Evolutionary conservation across 345 rosid genomes (phyloP).

Genomic region (Eutrema japonicum): DNA sequence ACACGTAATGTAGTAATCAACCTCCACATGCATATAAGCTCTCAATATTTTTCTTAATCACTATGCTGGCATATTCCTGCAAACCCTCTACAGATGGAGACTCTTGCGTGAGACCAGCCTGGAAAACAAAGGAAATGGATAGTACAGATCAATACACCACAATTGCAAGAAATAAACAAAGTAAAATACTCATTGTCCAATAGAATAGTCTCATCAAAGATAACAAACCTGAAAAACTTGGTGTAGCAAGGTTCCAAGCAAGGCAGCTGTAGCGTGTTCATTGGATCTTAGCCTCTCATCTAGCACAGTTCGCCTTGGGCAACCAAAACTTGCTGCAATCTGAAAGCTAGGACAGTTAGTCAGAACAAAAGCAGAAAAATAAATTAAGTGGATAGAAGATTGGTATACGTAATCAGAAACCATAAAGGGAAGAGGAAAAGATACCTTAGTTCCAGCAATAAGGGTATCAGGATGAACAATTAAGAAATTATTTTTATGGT

Average conservation of each 20-base stretch:
- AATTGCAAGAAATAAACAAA: conserved; percentile 16
- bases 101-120: conserved; percentile 83
- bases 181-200: conserved; percentile 11
- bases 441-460: conserved; percentile 93
- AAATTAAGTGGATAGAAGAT: conserved; percentile 19
- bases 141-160: conserved; percentile 29
- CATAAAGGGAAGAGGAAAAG: conserved; percentile 1
- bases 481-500: conserved; percentile 63
- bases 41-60: conserved; percentile 76
- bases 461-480: conserved; percentile 88
- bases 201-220: conserved; percentile 25
- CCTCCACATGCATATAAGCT: conserved; percentile 96
- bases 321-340: conserved; percentile 90
- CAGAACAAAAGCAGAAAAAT: conserved; percentile 26
- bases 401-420: conserved; percentile 18
- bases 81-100: conserved; percentile 60
- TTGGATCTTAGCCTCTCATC: conserved; percentile 85
- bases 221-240: conserved; percentile 86
- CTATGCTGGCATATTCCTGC: conserved; percentile 68
- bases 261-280: conserved; percentile 79
- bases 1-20: conserved; percentile 45
- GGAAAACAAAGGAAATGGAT: conserved; percentile 40
- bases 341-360: conserved; percentile 41
- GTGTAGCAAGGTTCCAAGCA: conserved; percentile 91
- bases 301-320: conserved; percentile 85